Conservation (phyloP, 2,329 filamentous ascomycete species). For the Herpotrichia juniperi region DNA sequence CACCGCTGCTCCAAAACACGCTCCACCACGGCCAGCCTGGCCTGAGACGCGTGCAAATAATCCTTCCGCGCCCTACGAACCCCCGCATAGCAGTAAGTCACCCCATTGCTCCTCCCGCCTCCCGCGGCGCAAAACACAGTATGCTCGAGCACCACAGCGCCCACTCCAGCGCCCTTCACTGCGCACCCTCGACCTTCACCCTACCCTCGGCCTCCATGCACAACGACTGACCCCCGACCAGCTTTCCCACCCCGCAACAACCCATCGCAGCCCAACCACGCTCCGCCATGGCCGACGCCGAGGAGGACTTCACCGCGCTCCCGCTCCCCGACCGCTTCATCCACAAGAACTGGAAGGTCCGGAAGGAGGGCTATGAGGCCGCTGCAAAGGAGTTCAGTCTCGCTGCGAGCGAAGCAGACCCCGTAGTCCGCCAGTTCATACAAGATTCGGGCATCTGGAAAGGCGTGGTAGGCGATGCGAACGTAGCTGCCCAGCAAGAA, state of each 20-base stretch:
- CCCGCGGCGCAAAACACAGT: not conserved
- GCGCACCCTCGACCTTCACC: not conserved
- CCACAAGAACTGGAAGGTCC: conserved; percentile 97
- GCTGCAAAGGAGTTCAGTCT: conserved; percentile 84
- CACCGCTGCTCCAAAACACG: not conserved
- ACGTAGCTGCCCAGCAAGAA: conserved; percentile 95
- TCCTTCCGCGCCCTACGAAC: not conserved
- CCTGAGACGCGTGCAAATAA: conserved; percentile 2
- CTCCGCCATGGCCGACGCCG: conserved; percentile 74
- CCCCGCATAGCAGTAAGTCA: not conserved
- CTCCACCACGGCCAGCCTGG: not conserved
- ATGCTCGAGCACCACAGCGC: not conserved
- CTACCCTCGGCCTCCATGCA: not conserved
- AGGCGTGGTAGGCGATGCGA: conserved; percentile 88
- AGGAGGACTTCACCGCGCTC: conserved; percentile 80
- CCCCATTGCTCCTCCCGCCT: not conserved
- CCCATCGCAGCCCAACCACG: conserved; percentile 12
- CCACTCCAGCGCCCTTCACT: not conserved
- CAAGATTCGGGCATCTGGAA: conserved; percentile 90
- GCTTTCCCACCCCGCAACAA: conserved; percentile 6
- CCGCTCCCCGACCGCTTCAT: conserved; percentile 80
- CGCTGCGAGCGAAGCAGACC: conserved; percentile 83
- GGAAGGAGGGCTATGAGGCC: conserved; percentile 94
- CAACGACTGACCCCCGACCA: conserved; percentile 9
- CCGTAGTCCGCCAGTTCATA: conserved; percentile 85